Base-by-base conservation (phyloP, 805 yeast genomes). In the Ogataea populi-albae region DNA sequence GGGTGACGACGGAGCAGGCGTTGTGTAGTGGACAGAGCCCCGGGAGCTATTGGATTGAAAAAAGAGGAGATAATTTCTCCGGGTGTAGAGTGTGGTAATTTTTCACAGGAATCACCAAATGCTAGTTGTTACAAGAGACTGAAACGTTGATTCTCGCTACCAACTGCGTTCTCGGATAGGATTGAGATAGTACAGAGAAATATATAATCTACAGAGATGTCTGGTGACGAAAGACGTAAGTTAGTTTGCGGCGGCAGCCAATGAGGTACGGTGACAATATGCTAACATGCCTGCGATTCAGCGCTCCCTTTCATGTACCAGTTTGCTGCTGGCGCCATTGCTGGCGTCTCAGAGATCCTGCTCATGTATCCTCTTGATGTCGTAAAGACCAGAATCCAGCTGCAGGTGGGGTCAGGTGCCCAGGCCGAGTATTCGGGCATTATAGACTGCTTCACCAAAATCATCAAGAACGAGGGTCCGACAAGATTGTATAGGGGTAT, bases 351-450 rank as follows among this genome's bases (percentile, higher is more conserved):
- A 18, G 98, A 93, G 68, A 85, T 89, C 61, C 69, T 88, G 52
- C 87, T 86, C 46, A 88, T 89, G 96, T 89, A 89, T 59, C 98
- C 98, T 28, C 69, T 91, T 56, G 98, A 91, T 62, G 96, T 93
- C 45, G 96, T 93, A 57, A 91, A 91, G 72, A 91, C 98, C 21
- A 77, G 98, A 65, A 89, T 89, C 67, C 97, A 91, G 65, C 73
- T 91, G 55, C 89, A 82, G 62, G 86, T 82, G 31, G 69, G 73
- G 32, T 32, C 61, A 1, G 66, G 64, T 5, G 62, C 67, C 7
- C 68, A 74, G 33, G 79, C 77, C 31, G 84, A 81, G 43, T 89
- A 89, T 67, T 69, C 68, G 29, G 96, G 96, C 54, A 84, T 94
- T 57, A 50, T 88, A 41, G 93, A 86, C 57, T 86, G 96, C 60